phyloP scores from a whole-genome alignment of 2,329 filamentous ascomycete genomes.

The Thermothelomyces thermophilus region DNA sequence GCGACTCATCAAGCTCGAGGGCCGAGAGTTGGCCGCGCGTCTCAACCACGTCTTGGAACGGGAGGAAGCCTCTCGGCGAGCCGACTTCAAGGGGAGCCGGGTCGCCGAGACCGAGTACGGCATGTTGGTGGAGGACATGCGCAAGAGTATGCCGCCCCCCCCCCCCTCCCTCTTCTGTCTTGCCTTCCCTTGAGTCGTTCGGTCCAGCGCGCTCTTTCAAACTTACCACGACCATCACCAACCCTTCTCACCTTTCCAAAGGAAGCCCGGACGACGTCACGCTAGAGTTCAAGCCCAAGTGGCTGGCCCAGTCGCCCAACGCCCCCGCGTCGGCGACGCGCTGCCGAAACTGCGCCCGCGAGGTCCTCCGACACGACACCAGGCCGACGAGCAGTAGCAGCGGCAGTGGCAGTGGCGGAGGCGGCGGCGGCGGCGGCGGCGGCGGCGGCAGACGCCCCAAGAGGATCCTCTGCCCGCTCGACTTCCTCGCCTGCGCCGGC shows the following conservation, averaged over 20 bases:
- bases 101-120: slow-evolving; percentile 54
- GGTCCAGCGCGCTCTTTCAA: background rate
- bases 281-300: slow-evolving; percentile 79
- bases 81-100: slow-evolving; percentile 42
- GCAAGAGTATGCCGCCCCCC: slow-evolving; percentile 31
- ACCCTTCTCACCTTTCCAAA: background rate
- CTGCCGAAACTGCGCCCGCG: slow-evolving; percentile 67
- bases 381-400: no score
- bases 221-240: no score
- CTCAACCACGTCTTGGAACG: slow-evolving; percentile 53
- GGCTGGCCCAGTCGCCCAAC: slow-evolving; percentile 69
- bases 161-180: background rate
- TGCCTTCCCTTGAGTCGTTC: background rate
- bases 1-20: slow-evolving; percentile 43
- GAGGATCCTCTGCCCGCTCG: slow-evolving; percentile 52
- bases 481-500: slow-evolving; percentile 41
- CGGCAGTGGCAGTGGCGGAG: no score
- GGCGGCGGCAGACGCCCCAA: background rate
- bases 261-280: slow-evolving; percentile 33
- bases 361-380: slow-evolving; percentile 31
- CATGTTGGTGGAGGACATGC: slow-evolving; percentile 71
- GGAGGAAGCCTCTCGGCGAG: slow-evolving; percentile 27
- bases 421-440: background rate
- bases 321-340: slow-evolving; percentile 56
- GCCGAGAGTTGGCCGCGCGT: slow-evolving; percentile 34